phyloP scores from a whole-genome alignment of 331 rosid species.

The Prunus yedoensis region DNA sequence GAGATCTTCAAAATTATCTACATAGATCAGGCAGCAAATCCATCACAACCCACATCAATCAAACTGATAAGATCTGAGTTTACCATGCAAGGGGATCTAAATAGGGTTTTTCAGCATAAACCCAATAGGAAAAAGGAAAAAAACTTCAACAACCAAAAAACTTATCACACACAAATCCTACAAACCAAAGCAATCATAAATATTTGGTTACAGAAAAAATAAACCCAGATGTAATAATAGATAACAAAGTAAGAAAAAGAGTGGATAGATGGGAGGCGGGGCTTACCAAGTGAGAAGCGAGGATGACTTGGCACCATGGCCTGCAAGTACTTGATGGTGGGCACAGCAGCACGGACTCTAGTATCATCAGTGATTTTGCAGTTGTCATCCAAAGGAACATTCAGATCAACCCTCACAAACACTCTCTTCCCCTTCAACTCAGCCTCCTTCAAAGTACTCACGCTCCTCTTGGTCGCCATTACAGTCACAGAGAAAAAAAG shows the following conservation, averaged over 20 bases:
- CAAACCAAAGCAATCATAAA: background rate
- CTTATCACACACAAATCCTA: background rate
- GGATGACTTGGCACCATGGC: constrained; percentile 78
- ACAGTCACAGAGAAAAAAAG: constrained; percentile 8
- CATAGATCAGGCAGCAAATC: background rate
- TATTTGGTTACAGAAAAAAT: background rate
- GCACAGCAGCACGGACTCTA: constrained; percentile 85
- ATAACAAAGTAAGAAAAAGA: background rate
- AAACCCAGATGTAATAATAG: background rate
- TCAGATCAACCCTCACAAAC: constrained; percentile 88
- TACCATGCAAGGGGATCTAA: background rate
- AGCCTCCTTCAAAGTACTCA: constrained; percentile 72
- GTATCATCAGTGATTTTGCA: constrained; percentile 84
- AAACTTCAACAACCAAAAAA: background rate
- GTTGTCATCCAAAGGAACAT: constrained; percentile 90
- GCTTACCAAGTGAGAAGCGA: constrained; percentile 70
- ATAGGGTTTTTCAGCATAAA: background rate
- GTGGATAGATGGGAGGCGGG: background rate
- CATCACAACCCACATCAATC: background rate
- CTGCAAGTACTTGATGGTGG: constrained; percentile 77
- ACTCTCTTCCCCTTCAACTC: constrained; percentile 86
- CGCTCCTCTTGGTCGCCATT: constrained; percentile 97
- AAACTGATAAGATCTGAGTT: constrained; percentile 2
- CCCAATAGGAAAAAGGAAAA: background rate
- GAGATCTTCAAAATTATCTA: background rate